Percentiles rank a stretch among this genome's conserved stretches.
These are phyloP conservation scores for Debaryomyces fabryi DNA, from an alignment of 1,139 yeast genomes.

Conservation along the genomic window DNA sequence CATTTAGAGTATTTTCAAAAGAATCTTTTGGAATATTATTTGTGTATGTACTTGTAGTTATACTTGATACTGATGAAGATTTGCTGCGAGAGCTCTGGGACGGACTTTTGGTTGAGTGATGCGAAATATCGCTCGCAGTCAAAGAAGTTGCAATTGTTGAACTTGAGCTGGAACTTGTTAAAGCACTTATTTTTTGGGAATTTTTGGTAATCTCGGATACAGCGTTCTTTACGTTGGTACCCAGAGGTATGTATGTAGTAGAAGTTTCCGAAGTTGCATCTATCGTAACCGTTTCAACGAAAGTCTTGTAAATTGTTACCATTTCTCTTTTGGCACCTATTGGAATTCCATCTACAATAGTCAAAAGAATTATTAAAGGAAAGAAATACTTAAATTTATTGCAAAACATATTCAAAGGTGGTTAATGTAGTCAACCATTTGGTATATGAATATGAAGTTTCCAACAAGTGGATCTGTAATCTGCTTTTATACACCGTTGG, in stretches of 20 bases:
- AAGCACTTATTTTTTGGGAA: background rate
- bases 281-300: background rate
- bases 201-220: background rate
- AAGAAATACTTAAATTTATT: background rate
- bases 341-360: background rate
- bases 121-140: conserved; percentile 4
- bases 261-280: background rate
- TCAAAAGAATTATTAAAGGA: background rate
- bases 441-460: background rate
- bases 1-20: conserved; percentile 16
- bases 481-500: background rate
- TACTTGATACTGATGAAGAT: background rate
- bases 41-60: background rate
- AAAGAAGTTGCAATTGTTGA: background rate
- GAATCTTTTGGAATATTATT: conserved; percentile 15
- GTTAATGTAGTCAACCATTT: background rate
- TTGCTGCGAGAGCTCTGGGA: background rate
- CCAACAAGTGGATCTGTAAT: background rate
- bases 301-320: background rate
- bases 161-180: background rate
- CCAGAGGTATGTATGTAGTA: background rate
- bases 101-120: background rate
- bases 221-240: background rate
- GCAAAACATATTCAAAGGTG: background rate
- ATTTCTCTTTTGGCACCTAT: background rate